Percentiles rank a stretch among this genome's conserved stretches.
Evolutionary conservation across 345 rosid genomes (phyloP).

Genomic region (Geranium brycei): DNA sequence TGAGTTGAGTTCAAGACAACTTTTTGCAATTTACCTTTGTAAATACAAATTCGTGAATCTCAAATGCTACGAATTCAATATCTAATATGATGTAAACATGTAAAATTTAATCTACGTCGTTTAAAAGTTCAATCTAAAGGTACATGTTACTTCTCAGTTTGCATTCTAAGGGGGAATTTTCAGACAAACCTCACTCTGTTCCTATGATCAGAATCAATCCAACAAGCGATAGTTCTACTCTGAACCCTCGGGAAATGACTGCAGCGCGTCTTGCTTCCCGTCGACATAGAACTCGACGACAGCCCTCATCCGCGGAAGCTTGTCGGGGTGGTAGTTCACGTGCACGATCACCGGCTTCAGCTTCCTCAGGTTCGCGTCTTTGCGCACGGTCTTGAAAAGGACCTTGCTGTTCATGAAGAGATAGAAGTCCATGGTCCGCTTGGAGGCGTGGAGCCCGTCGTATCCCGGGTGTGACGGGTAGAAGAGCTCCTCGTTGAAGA

Average conservation of each 20-base stretch:
- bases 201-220: too few species aligned
- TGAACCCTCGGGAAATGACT: constrained; percentile 37
- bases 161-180: too few species aligned
- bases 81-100: too few species aligned
- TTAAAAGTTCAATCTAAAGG: too few species aligned
- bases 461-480: constrained; percentile 32
- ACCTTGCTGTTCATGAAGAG: constrained; percentile 41
- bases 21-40: too few species aligned
- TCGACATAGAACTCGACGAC: constrained; percentile 31
- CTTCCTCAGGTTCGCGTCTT: constrained; percentile 22
- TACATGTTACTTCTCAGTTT: too few species aligned
- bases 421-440: constrained; percentile 34
- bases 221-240: too few species aligned
- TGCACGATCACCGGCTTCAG: constrained; percentile 37
- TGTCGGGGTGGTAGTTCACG: constrained; percentile 36
- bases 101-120: too few species aligned
- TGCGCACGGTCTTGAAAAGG: constrained; percentile 32
- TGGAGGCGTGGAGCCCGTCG: constrained; percentile 36
- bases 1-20: too few species aligned
- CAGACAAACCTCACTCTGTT: too few species aligned
- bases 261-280: constrained; percentile 31
- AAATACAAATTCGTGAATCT: too few species aligned
- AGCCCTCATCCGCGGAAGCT: constrained; percentile 35
- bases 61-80: too few species aligned
- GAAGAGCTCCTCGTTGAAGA: constrained; percentile 39